Percentiles rank a stretch among this genome's conserved stretches.
Evolutionary conservation across 495 filamentous ascomycete species (phyloP).

Genomic region (Neurospora sp.): DNA sequence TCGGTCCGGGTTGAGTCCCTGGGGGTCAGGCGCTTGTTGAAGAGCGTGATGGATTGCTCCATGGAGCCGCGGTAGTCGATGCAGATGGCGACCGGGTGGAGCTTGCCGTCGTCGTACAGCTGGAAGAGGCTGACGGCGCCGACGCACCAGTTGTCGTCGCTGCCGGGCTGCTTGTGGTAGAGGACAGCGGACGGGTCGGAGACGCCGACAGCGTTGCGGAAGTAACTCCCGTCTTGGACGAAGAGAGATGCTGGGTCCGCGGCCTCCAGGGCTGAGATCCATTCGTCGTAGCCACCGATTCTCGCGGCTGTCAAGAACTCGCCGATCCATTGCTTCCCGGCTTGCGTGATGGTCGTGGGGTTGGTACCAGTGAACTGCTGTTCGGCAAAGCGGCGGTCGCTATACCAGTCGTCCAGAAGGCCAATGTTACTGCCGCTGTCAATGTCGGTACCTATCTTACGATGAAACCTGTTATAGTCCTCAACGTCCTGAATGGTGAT

Average conservation of each 20-base stretch:
- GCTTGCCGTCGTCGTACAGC: conserved; percentile 30
- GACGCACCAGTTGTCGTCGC: conserved; percentile 22
- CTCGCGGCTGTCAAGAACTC: conserved; percentile 28
- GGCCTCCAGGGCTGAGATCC: conserved; percentile 16
- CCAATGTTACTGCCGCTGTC: conserved; percentile 32
- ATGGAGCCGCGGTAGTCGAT: conserved; percentile 32
- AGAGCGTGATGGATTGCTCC: conserved; percentile 35
- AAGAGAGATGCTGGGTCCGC: conserved; percentile 25
- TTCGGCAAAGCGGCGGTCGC: conserved; percentile 40
- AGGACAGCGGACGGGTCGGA: conserved; percentile 10
- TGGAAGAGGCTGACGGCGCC: conserved; percentile 37
- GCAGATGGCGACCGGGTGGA: conserved; percentile 39
- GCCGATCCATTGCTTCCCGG: conserved; percentile 20
- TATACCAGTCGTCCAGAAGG: conserved; percentile 36
- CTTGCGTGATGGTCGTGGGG: conserved; percentile 33
- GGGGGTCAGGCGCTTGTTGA: conserved; percentile 31
- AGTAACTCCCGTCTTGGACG: conserved; percentile 38
- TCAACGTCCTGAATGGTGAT: conserved; percentile 30
- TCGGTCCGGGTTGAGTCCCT: conserved; percentile 20
- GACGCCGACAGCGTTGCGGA: conserved; percentile 27
- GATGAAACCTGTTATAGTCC: conserved; percentile 26
- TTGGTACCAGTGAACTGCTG: conserved; percentile 41
- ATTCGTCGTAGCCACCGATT: conserved; percentile 15
- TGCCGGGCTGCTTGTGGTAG: conserved; percentile 9
- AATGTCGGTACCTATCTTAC: conserved; percentile 30